Evolutionary conservation across 1,139 yeast species (phyloP), one percentile per base, ranked within the genome.

Genomic region (Spathaspora sp.): DNA sequence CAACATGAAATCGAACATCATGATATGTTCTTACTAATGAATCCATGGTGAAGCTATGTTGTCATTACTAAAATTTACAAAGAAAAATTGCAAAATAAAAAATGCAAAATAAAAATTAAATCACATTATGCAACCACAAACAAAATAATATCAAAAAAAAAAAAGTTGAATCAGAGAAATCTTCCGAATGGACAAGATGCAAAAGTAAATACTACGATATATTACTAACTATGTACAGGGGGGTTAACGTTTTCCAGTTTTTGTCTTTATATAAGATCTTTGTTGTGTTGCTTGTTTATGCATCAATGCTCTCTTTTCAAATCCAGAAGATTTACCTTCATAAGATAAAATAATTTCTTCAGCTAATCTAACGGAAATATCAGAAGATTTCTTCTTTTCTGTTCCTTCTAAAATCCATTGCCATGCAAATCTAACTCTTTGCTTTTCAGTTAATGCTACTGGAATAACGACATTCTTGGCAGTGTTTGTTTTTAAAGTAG

Each of bases 321-420:
- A 87, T 25, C 96, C 93, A 39, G 91, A 76, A 41, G 95, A 82
- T 62, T 82, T 82, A 45, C 97, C 97, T 57, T 81, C 83, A 56
- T 76, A 76, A 26, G 95, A 95, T 46, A 86, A 74, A 39, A 89
- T 65, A 50, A 93, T 80, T 66, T 93, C 98, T 68, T 93, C 98
- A 29, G 93, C 93, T 49, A 93, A 76, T 60, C 98, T 80, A 27
- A 93, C 97, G 1, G 95, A 76, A 59, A 86, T 86, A 59, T 88
- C 95, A 50, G 83, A 81, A 17, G 93, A 83, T 45, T 83, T 85
- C 65, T 95, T 84, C 63, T 85, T 85, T 47, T 81, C 77, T 25
- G 95, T 81, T 17, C 95, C 90, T 49, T 89, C 96, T 48, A 90
- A 69, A 43, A 93, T 86, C 98, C 98, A 93, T 51, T 74, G 68